Evolutionary conservation across 495 filamentous ascomycete genomes (phyloP).

Genomic region (Penicillium maclennaniae): DNA sequence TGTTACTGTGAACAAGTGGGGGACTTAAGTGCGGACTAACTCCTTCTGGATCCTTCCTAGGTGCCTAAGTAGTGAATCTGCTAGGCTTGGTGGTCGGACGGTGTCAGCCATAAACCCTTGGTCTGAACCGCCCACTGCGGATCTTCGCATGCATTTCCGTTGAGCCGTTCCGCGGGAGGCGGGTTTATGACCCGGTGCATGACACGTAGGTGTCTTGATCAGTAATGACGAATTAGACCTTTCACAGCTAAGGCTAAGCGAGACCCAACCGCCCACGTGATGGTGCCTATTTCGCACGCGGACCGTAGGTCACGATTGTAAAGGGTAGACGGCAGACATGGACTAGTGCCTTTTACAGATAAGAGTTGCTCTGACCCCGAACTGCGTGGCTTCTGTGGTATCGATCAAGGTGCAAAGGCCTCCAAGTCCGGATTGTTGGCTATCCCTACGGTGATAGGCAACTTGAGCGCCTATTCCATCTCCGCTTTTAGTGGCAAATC

Average conservation of each 20-base stretch:
- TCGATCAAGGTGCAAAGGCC: neutral
- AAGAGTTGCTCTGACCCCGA: neutral
- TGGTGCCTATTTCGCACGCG: no score
- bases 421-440: neutral
- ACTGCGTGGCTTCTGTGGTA: neutral
- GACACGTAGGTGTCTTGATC: neutral
- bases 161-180: neutral
- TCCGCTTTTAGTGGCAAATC: constrained; percentile 17
- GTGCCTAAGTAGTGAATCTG: neutral
- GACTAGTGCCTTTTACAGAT: neutral
- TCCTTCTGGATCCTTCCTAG: neutral
- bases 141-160: neutral
- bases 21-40: neutral
- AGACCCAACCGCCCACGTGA: no score
- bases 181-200: neutral
- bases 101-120: neutral
- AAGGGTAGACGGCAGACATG: no score
- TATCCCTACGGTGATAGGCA: neutral
- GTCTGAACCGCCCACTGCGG: neutral
- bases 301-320: no score
- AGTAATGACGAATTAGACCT: neutral
- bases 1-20: no score
- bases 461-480: constrained; percentile 3
- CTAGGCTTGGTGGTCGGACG: neutral
- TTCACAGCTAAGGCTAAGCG: no score